Evolutionary conservation across 352 stramenopile species (phyloP).

Genomic region (Pythium plurisporium): DNA sequence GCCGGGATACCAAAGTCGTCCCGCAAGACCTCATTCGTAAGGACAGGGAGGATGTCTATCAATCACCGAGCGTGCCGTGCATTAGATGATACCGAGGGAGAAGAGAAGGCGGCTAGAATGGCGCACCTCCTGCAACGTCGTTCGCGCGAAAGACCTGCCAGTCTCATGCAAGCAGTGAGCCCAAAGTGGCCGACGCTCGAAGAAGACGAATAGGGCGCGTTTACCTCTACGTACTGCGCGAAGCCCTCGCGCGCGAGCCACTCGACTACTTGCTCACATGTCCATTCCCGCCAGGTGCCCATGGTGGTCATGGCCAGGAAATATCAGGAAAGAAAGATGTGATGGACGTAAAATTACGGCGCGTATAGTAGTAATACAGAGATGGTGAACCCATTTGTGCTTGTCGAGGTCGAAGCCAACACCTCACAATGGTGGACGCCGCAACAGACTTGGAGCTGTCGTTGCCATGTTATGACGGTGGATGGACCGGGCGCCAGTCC

Average conservation of each 20-base stretch:
- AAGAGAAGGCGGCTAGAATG: too few species aligned
- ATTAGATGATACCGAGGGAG: too few species aligned
- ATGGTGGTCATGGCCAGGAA: background rate
- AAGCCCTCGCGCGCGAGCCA: conserved; percentile 21
- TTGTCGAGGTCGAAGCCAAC: too few species aligned
- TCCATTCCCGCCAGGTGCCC: conserved; percentile 16
- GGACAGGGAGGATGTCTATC: conserved; percentile 53
- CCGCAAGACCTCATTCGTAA: conserved; percentile 58
- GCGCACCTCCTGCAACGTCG: conserved; percentile 24
- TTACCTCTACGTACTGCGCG: conserved; percentile 19
- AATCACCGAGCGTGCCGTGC: too few species aligned
- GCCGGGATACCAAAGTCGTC: conserved; percentile 58
- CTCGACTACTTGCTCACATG: conserved; percentile 9
- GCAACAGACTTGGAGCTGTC: too few species aligned
- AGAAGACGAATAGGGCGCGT: background rate
- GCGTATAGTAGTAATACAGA: background rate
- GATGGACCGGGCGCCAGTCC: too few species aligned
- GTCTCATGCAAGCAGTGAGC: background rate
- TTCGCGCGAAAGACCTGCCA: conserved; percentile 19
- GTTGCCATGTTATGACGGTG: too few species aligned
- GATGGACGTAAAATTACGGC: background rate
- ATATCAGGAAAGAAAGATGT: background rate
- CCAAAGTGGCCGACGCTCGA: background rate
- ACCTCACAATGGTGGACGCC: too few species aligned
- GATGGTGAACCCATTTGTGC: background rate